Evolutionary conservation across 2,329 filamentous ascomycete genomes (phyloP), one percentile per base, ranked within the genome.

Genomic region (Penicillium glabrum): DNA sequence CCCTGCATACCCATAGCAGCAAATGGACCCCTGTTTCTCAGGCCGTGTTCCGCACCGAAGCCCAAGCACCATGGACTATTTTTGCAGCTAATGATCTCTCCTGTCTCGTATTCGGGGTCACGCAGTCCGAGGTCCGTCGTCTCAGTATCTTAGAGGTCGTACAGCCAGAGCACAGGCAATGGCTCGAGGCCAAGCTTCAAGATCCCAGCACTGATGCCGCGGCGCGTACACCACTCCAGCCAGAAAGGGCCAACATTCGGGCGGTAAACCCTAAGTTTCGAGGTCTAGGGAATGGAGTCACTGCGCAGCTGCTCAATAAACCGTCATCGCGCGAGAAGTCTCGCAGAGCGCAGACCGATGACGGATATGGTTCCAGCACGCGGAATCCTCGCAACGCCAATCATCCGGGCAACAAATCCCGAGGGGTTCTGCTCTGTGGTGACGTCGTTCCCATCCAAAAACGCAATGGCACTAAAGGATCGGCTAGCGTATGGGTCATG

Each of bases 381-480:
- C 76, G 63, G 76, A 77, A 63, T 69, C 82, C 43, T 86, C 87
- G 71, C 78, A 86, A 52, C 72, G 65, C 83, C 62, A 82, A 92
- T 64, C 89, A 93, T 67, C 82, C 86, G 51, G 85, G 83, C 63
- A 89, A 84, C 66, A 92, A 90, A 62, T 96, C 91, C 24, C 84
- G 92, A 65, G 93, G 93, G 3, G 95, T 99, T 26, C 76, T 99
- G 51, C 82, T 99, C 1, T 99, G 95, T 66, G 95, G 95, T 44
- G 95, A 99, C 72, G 93, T 99, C n/a, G 91, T 99, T 19, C 95
- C 95, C 0, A 99, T 99, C 58, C 90, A 93, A 72, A 99, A 98
- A 76, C 86, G 95, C 59, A 96, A 99, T 68, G 95, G 95, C 4
- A 85, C 89, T 11, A 93, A 89, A 5, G 95, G 95, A 2, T 93